Percentiles rank a stretch among this genome's conserved stretches.
Evolutionary conservation across 176 grass and related monocot genomes (phyloP).

Genomic region (Phoenix dactylifera): DNA sequence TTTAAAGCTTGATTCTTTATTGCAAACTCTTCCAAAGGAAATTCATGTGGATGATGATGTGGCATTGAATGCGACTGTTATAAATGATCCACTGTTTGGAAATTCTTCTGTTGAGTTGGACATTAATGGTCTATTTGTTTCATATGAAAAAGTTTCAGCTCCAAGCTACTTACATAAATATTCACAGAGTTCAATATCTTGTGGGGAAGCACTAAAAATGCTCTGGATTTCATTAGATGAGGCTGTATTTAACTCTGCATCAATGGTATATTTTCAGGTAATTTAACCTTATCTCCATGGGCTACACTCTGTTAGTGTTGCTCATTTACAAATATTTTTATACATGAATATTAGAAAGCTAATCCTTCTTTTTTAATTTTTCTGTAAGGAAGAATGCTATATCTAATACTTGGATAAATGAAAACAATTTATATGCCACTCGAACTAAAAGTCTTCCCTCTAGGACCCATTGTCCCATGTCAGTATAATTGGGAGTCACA

Average conservation of each 20-base stretch:
- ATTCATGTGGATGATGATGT: constrained; percentile 56
- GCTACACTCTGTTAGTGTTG: no score
- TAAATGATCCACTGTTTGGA: constrained; percentile 61
- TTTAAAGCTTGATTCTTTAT: constrained; percentile 65
- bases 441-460: no score
- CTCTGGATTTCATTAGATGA: constrained; percentile 84
- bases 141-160: constrained; percentile 31
- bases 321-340: no score
- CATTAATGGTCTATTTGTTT: constrained; percentile 85
- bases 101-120: constrained; percentile 77
- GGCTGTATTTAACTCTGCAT: constrained; percentile 78
- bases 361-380: no score
- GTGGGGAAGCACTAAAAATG: constrained; percentile 58
- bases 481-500: no score
- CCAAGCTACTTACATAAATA: constrained; percentile 15
- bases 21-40: constrained; percentile 71
- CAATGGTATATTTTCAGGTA: constrained; percentile 76
- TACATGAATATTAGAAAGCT: no score
- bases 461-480: no score
- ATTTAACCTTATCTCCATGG: constrained; percentile 1
- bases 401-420: no score
- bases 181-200: constrained; percentile 23
- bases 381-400: no score
- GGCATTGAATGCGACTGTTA: constrained; percentile 80
- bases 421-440: no score